Conservation (phyloP, 371 early-diverging fungal genomes). For the Lichtheimia ramosa region DNA sequence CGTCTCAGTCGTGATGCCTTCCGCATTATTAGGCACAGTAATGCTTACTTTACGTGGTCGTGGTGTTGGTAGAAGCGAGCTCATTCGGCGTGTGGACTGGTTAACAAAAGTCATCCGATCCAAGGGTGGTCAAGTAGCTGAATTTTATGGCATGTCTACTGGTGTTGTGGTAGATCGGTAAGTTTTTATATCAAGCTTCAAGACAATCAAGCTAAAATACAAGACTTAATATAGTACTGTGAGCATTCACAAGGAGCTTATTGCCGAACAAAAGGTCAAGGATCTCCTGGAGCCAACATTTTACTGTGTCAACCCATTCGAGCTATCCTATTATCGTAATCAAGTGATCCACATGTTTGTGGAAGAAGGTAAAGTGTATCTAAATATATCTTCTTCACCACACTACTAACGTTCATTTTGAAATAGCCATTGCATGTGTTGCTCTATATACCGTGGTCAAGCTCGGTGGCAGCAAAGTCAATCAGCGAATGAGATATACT, state of each 20-base stretch:
- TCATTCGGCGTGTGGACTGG: conserved; percentile 83
- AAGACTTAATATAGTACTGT: conserved; percentile 8
- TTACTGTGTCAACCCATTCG: conserved; percentile 84
- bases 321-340: conserved; percentile 84
- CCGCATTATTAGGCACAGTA: conserved; percentile 81
- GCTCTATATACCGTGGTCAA: conserved; percentile 83
- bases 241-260: conserved; percentile 70
- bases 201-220: too few relatives aligned
- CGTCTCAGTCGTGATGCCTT: conserved; percentile 82
- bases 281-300: conserved; percentile 88
- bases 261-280: conserved; percentile 66
- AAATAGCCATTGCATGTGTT: conserved; percentile 69
- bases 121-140: conserved; percentile 84
- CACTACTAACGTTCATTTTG: background rate
- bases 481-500: conserved; percentile 52
- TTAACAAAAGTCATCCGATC: conserved; percentile 64
- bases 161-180: conserved; percentile 67
- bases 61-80: conserved; percentile 80
- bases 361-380: conserved; percentile 54
- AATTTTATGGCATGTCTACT: conserved; percentile 74
- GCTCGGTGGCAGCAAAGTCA: conserved; percentile 66
- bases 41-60: conserved; percentile 83
- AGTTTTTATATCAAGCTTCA: background rate
- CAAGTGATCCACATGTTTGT: conserved; percentile 87
- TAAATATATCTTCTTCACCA: background rate